phyloP scores from a whole-genome alignment of 805 yeast species.

The Pichia deserticola region DNA sequence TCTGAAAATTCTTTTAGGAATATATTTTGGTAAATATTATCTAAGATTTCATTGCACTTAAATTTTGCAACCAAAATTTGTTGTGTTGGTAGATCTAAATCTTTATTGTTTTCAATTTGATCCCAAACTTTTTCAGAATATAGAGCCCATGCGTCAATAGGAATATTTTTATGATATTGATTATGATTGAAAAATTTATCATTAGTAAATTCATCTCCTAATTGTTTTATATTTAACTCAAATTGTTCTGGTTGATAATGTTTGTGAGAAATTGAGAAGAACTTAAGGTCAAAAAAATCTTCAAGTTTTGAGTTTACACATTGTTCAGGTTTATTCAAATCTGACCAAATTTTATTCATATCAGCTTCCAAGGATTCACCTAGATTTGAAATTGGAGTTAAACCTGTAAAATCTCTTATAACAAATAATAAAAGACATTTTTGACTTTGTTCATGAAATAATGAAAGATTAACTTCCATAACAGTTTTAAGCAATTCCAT shows the following conservation, averaged over 20 bases:
- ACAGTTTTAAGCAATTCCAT: slow-evolving; percentile 94
- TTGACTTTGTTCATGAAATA: slow-evolving; percentile 59
- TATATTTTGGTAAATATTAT: slow-evolving; percentile 36
- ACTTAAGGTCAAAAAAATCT: slow-evolving; percentile 81
- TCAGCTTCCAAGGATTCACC: slow-evolving; percentile 64
- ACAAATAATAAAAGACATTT: slow-evolving; percentile 74
- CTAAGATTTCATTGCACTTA: slow-evolving; percentile 84
- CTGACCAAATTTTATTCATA: slow-evolving; percentile 69
- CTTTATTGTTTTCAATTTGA: slow-evolving; percentile 87
- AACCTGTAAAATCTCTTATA: slow-evolving; percentile 85
- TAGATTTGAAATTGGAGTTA: slow-evolving; percentile 71
- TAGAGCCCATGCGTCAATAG: slow-evolving; percentile 93
- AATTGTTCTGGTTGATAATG: slow-evolving; percentile 72
- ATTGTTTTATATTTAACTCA: slow-evolving; percentile 43
- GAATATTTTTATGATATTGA: slow-evolving; percentile 76
- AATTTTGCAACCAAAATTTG: slow-evolving; percentile 91
- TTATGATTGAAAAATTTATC: slow-evolving; percentile 45
- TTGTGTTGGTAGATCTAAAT: slow-evolving; percentile 93
- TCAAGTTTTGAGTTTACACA: slow-evolving; percentile 45
- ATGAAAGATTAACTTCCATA: slow-evolving; percentile 84
- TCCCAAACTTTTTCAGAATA: slow-evolving; percentile 92
- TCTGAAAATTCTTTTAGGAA: slow-evolving; percentile 16
- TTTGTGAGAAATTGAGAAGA: slow-evolving; percentile 80
- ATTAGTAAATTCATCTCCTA: slow-evolving; percentile 57
- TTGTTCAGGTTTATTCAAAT: slow-evolving; percentile 64